phyloP scores from a whole-genome alignment of 2,329 filamentous ascomycete genomes.

The Fusarium graminum region DNA sequence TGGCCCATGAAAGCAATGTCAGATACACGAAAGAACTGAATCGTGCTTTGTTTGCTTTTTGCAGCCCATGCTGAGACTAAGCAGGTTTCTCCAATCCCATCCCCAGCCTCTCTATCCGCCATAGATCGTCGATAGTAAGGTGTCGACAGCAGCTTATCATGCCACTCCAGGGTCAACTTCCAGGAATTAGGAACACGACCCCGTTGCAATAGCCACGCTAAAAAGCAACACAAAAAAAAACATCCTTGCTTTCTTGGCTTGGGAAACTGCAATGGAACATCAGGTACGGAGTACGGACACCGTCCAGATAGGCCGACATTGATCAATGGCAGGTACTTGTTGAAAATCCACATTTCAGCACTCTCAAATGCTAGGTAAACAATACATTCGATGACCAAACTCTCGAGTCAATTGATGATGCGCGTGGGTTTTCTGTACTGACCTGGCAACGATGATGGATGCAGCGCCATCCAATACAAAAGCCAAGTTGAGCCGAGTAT shows the following conservation, averaged over 20 bases:
- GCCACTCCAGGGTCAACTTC: slow-evolving; percentile 24
- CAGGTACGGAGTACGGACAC: slow-evolving; percentile 1
- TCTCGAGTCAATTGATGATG: slow-evolving; percentile 11
- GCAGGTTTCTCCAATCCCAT: slow-evolving; percentile 33
- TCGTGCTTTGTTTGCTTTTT: slow-evolving; percentile 3
- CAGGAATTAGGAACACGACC: slow-evolving; percentile 24
- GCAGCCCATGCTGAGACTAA: slow-evolving; percentile 16
- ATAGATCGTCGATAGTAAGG: slow-evolving; percentile 7
- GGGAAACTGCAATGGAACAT: slow-evolving; percentile 28
- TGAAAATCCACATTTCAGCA: slow-evolving; percentile 31
- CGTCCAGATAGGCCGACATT: slow-evolving; percentile 9
- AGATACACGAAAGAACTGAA: slow-evolving; percentile 16
- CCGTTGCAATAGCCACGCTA: slow-evolving; percentile 38
- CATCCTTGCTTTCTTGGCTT: not conserved
- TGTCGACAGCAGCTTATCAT: slow-evolving; percentile 31
- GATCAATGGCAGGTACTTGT: slow-evolving; percentile 13
- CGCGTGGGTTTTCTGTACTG: slow-evolving; percentile 1
- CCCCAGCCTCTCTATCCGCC: slow-evolving; percentile 1
- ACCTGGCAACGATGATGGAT: not conserved
- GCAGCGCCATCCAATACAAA: not conserved
- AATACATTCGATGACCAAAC: not conserved
- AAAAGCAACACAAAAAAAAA: slow-evolving; percentile 10
- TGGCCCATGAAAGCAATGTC: slow-evolving; percentile 10
- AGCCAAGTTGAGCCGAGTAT: not conserved
- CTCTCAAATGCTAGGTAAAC: slow-evolving; percentile 26